Percentiles rank a stretch among this genome's conserved stretches.
Evolutionary conservation across 305 asterid species (phyloP).

Genomic region (Plantago lanceolata): DNA sequence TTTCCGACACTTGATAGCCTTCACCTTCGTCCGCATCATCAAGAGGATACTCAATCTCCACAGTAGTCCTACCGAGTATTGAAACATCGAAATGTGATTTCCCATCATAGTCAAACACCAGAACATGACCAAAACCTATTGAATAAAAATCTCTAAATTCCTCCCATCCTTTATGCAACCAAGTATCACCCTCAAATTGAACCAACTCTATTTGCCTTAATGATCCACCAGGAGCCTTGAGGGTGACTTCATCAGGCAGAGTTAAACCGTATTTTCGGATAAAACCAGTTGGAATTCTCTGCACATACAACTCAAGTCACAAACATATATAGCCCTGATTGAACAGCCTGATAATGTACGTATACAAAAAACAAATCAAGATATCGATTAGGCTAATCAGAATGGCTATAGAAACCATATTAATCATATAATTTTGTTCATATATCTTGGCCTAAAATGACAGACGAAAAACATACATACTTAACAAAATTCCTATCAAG

Average conservation of each 20-base stretch:
- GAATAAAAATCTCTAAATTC: slow-evolving; percentile 17
- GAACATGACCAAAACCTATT: slow-evolving; percentile 15
- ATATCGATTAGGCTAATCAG: too few relatives aligned
- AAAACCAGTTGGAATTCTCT: slow-evolving; percentile 28
- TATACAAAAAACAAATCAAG: too few relatives aligned
- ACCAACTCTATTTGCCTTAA: slow-evolving; percentile 15
- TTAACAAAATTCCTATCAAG: too few relatives aligned
- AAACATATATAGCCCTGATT: too few relatives aligned
- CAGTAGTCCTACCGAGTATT: slow-evolving; percentile 26
- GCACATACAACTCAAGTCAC: neutral
- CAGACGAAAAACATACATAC: too few relatives aligned
- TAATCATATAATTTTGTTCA: too few relatives aligned
- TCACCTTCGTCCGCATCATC: neutral
- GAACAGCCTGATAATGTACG: too few relatives aligned
- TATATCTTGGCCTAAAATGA: too few relatives aligned
- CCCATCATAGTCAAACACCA: slow-evolving; percentile 26
- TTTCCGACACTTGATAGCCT: too few relatives aligned
- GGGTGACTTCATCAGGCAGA: slow-evolving; percentile 18
- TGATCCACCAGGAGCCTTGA: slow-evolving; percentile 24
- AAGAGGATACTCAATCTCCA: slow-evolving; percentile 26
- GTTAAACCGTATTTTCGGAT: slow-evolving; percentile 17
- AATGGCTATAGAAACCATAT: too few relatives aligned
- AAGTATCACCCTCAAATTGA: slow-evolving; percentile 4
- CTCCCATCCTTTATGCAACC: neutral
- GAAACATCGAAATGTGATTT: slow-evolving; percentile 30